Evolutionary conservation across 2,329 filamentous ascomycete species (phyloP).

Genomic region (Lojkania enalia): DNA sequence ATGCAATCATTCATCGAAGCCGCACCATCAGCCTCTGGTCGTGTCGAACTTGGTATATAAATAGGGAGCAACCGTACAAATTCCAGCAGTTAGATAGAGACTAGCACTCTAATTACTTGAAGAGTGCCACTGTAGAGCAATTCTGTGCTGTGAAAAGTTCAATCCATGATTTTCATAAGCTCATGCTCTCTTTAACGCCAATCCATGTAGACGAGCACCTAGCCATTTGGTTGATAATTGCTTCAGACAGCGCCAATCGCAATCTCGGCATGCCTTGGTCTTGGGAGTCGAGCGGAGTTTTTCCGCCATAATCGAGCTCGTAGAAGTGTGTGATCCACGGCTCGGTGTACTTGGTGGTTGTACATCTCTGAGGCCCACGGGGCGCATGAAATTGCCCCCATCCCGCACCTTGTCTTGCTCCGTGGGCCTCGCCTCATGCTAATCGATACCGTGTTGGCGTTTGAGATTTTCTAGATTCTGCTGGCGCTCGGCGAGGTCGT

Average conservation of each 20-base stretch:
- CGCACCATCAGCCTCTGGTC: too few species aligned
- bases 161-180: too few species aligned
- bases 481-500: slow-evolving; percentile 90
- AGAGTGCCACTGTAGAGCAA: too few species aligned
- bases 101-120: too few species aligned
- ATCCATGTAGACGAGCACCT: slow-evolving; percentile 37
- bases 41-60: too few species aligned
- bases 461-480: slow-evolving; percentile 98
- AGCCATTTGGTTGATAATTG: slow-evolving; percentile 35
- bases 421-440: slow-evolving; percentile 59
- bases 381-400: slow-evolving; percentile 35
- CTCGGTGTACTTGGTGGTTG: slow-evolving; percentile 32
- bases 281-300: slow-evolving; percentile 23
- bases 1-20: too few species aligned
- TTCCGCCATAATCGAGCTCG: slow-evolving; percentile 29
- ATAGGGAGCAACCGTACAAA: too few species aligned
- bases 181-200: slow-evolving; percentile 39
- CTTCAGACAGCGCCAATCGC: slow-evolving; percentile 39
- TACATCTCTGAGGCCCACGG: slow-evolving; percentile 44
- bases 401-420: slow-evolving; percentile 38
- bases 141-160: too few species aligned
- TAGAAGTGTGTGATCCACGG: slow-evolving; percentile 23
- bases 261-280: slow-evolving; percentile 30
- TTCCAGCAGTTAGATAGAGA: too few species aligned
- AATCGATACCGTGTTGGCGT: slow-evolving; percentile 97